These are phyloP conservation scores for Yarrowia porcina DNA, from an alignment of 805 yeast genomes.

Conservation along the genomic window DNA sequence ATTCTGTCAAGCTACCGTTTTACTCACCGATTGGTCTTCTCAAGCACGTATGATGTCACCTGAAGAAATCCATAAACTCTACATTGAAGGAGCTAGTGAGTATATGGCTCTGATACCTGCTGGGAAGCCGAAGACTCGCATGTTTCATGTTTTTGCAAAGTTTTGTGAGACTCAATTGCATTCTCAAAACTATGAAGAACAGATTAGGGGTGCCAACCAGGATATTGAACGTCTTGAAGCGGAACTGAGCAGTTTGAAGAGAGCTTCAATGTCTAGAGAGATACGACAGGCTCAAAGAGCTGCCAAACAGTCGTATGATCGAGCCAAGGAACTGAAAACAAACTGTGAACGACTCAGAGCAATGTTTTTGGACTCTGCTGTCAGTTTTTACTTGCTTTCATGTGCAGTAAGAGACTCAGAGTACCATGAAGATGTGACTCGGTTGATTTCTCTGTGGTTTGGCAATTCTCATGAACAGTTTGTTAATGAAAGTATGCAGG, in stretches of 20 bases:
- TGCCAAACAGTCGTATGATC: neutral
- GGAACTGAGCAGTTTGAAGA: conserved; percentile 32
- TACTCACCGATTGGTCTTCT: conserved; percentile 7
- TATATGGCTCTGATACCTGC: neutral
- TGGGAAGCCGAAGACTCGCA: neutral
- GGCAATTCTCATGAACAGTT: conserved; percentile 49
- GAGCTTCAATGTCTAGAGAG: conserved; percentile 23
- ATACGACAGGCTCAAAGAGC: neutral
- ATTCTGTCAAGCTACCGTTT: neutral
- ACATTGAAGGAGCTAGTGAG: neutral
- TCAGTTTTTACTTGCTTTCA: neutral
- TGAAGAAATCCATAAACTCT: neutral
- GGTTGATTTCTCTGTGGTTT: conserved; percentile 82
- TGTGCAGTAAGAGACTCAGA: neutral
- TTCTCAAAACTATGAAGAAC: neutral
- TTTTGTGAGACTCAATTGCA: conserved; percentile 12
- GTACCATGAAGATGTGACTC: conserved; percentile 58
- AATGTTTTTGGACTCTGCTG: neutral
- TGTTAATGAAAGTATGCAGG: conserved; percentile 45
- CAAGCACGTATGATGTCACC: conserved; percentile 17
- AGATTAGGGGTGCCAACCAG: neutral
- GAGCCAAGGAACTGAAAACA: neutral
- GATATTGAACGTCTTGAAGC: neutral
- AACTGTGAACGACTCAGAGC: neutral
- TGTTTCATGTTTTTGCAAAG: conserved; percentile 14